Evolutionary conservation across 1,284 basidiomycete species (phyloP), one percentile per base, ranked within the genome.

Genomic region (Cutaneotrichosporon arboriforme): DNA sequence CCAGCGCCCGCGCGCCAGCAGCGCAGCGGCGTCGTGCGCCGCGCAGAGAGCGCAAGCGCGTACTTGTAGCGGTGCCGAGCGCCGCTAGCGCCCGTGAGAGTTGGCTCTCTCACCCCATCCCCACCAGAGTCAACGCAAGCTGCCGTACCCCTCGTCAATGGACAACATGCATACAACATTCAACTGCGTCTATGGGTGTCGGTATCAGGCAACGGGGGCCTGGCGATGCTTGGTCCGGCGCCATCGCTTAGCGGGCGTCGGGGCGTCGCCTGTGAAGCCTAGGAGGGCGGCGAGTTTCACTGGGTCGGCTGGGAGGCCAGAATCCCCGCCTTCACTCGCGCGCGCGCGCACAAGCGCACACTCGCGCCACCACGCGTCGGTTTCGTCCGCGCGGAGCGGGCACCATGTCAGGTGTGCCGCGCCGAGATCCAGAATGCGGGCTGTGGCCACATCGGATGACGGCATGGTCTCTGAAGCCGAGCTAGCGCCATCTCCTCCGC

Each of bases 351-450:
- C 38, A 4, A 52, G 50, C 9, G 22, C 34, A 12, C 40, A 23
- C n/a, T 46, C 39, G 33, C 23, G 20, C 36, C 36, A 33, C 44
- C 38, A 38, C 10, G 22, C 23, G 1, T 39, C 45, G 26, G 26
- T 7, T 10, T 5, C 26, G 26, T 13, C 54, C n/a, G 36, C 37
- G 13, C 63, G 41, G 1, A 70, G 51, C 15, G 70, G 69, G 56
- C 70, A 73, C 70, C 70, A 73, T 12, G 20, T 46, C 15, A 64
- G 42, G 54, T 73, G 70, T 44, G 66, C 64, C 10, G 48, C 46
- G 1, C 59, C 43, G 22, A 68, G 31, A 51, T 70, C 64, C n/a
- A 71, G 60, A 10, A n/a, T 42, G 47, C 52, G 50, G 10, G 26
- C 26, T 31, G 26, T 31, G 26, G 26, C 26, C 2, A 17, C n/a